phyloP scores from a whole-genome alignment of 1,284 basidiomycete species.

The Heterobasidion parviporum region DNA sequence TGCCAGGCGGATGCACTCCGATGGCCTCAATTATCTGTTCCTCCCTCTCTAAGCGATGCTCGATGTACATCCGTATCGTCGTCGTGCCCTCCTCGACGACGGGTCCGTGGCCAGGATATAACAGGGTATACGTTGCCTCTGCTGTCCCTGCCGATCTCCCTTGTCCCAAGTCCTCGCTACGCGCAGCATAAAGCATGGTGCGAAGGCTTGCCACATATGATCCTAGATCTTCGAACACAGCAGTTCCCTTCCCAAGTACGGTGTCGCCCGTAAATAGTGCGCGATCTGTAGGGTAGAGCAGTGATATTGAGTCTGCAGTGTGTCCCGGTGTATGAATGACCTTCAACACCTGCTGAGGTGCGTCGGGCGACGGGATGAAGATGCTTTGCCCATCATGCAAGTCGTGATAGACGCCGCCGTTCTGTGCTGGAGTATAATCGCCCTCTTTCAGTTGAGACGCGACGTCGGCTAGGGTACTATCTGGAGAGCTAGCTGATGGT shows the following conservation, averaged over 20 bases:
- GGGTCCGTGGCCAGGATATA: constrained; percentile 90
- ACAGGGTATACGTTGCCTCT: constrained; percentile 25
- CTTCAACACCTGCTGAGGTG: constrained; percentile 28
- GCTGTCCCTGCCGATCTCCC: background rate
- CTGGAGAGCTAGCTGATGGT: constrained; percentile 11
- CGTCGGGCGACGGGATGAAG: constrained; percentile 9
- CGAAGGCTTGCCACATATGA: constrained; percentile 68
- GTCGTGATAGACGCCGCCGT: constrained; percentile 42
- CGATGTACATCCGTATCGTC: constrained; percentile 67
- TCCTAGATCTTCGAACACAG: constrained; percentile 83
- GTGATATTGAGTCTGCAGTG: constrained; percentile 78
- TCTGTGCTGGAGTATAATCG: constrained; percentile 33
- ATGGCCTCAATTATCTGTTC: constrained; percentile 67
- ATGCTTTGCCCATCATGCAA: constrained; percentile 47
- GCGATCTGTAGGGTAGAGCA: constrained; percentile 54
- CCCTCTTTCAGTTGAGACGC: constrained; percentile 33
- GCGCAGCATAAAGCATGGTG: constrained; percentile 33
- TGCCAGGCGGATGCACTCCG: constrained; percentile 20
- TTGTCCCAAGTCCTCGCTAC: constrained; percentile 11
- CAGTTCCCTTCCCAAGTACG: constrained; percentile 85
- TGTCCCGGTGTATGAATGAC: constrained; percentile 89
- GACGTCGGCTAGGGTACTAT: constrained; percentile 29
- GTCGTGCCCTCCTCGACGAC: constrained; percentile 53
- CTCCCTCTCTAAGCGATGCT: constrained; percentile 80
- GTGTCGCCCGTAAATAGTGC: constrained; percentile 87